Conservation (phyloP, 2,329 filamentous ascomycete genomes). For the Dactylellina leptospora region DNA sequence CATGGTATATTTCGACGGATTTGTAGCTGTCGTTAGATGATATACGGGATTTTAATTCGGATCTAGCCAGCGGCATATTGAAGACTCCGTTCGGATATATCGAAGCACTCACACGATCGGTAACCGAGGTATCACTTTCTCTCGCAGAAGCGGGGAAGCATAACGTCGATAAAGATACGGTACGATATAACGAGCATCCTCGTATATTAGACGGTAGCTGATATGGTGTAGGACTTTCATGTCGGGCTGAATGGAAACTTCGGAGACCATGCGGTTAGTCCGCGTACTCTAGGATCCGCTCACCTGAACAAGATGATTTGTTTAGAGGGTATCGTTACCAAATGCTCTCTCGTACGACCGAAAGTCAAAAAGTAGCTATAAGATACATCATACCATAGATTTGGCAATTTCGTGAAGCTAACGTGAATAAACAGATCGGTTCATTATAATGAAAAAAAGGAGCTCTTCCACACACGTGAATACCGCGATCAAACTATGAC, state of each 20-base stretch:
- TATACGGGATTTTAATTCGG: constrained; percentile 38
- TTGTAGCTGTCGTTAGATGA: constrained; percentile 48
- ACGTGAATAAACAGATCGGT: constrained; percentile 69
- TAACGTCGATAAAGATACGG: constrained; percentile 78
- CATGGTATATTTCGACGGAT: neutral
- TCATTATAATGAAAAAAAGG: constrained; percentile 88
- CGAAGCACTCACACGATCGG: constrained; percentile 85
- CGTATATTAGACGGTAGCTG: too few species aligned
- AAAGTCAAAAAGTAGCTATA: constrained; percentile 81
- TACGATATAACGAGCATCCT: too few species aligned
- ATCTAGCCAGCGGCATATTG: constrained; percentile 70
- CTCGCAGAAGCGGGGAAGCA: constrained; percentile 77
- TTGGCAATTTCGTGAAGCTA: neutral
- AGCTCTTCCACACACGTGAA: constrained; percentile 86
- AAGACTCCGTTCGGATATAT: constrained; percentile 87
- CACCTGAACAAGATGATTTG: constrained; percentile 98
- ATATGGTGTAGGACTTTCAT: constrained; percentile 74
- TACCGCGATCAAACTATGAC: constrained; percentile 99
- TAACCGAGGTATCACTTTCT: constrained; percentile 86
- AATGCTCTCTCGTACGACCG: constrained; percentile 91
- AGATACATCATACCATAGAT: neutral
- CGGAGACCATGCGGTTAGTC: constrained; percentile 92
- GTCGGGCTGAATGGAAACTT: constrained; percentile 98
- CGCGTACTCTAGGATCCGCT: constrained; percentile 84
- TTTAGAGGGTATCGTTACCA: constrained; percentile 95